Conservation (phyloP, 2,329 filamentous ascomycete genomes). For the Aspergillus sergii region DNA sequence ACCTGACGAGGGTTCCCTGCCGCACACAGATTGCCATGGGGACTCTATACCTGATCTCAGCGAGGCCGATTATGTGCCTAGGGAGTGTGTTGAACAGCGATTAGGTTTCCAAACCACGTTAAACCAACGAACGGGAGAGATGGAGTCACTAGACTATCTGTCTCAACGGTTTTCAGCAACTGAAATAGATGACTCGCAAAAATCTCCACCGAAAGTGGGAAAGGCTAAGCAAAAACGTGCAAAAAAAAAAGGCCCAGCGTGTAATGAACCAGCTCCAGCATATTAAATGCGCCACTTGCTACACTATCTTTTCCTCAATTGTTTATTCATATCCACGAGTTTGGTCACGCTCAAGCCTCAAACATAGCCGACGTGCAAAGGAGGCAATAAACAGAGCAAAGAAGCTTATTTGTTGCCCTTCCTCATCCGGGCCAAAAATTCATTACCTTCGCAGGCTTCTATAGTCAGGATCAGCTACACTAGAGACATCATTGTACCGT, state of each 20-base stretch:
- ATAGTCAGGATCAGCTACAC: not conserved
- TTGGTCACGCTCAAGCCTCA: conserved; percentile 62
- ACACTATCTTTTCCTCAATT: conserved; percentile 75
- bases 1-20: not conserved
- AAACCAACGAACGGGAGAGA: conserved; percentile 9
- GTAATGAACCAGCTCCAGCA: conserved; percentile 32
- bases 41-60: not conserved
- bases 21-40: not conserved
- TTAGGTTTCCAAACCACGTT: conserved; percentile 29
- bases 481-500: not conserved
- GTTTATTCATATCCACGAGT: conserved; percentile 71
- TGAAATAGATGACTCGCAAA: conserved; percentile 23
- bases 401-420: not conserved
- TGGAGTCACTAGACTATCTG: conserved; percentile 14
- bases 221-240: conserved; percentile 58
- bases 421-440: not conserved
- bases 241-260: conserved; percentile 44
- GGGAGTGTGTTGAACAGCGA: conserved; percentile 44
- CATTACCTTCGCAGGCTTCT: not conserved
- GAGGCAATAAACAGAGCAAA: not conserved
- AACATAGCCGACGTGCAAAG: not conserved
- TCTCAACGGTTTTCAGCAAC: conserved; percentile 21
- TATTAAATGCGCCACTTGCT: conserved; percentile 76
- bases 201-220: conserved; percentile 40
- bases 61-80: conserved; percentile 45